Base-by-base conservation (phyloP, 768 basidiomycete genomes). In the Macrocybe gigantea region DNA sequence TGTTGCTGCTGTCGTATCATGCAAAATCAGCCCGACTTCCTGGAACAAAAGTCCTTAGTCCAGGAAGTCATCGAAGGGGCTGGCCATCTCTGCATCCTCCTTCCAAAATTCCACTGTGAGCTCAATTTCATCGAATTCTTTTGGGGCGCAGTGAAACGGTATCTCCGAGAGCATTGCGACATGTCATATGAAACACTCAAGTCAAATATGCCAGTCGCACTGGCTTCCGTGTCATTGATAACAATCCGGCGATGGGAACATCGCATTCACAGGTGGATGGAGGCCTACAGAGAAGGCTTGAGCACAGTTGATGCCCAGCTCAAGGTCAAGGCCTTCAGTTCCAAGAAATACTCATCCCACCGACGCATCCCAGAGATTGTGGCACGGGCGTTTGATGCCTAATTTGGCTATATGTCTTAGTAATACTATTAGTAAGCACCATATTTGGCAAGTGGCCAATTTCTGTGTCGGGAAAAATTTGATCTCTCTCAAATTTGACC, bases 1-100 rank as follows among this genome's bases (percentile, higher is more conserved):
- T 72, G 70, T 50, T 71, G 67, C 55, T 50, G 48, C 4, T 50
- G 52, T n/a, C 57, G 49, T 6, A 56, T 70, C 12, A 48, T 59
- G 3, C 52, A 56, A 12, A 13, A 30, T 3, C 58, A 61, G 11
- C 52, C 56, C 1, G 58, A 61, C 40, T 61, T 61, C 33, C 10
- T 36, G 22, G 42, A n/a, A 32, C 60, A 61, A 31, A 44, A 53
- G 15, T 59, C 56, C n/a, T 43, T 61, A 1, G 53, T 61, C n/a
- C n/a, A n/a, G n/a, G n/a, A n/a, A n/a, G n/a, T n/a, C n/a, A n/a
- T n/a, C n/a, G 15, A 41, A 15, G 8, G 10, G 9, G 10, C 10
- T 10, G 40, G 40, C 9, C 40, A 41, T 15, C 9, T 41, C 15
- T 41, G 40, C 40, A 22, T 9, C 8, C 22, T 41, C 40, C 15